These are phyloP conservation scores for Ramularia collo-cygni DNA, from an alignment of 2,329 filamentous ascomycete species.

Conservation along the genomic window DNA sequence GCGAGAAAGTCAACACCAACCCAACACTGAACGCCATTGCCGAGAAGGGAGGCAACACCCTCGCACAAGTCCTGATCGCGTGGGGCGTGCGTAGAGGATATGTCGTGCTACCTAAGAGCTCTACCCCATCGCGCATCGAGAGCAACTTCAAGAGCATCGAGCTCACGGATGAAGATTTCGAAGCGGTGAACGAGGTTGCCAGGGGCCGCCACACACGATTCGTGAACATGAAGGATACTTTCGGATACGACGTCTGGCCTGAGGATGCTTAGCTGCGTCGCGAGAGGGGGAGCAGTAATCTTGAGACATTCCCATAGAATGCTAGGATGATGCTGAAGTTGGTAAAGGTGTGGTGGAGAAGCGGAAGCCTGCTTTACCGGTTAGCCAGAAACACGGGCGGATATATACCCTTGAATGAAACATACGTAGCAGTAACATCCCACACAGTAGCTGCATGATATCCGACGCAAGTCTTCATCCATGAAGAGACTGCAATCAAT, in stretches of 20 bases:
- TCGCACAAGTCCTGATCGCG: slow-evolving; percentile 56
- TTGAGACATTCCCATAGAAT: too few species aligned
- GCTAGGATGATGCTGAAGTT: too few species aligned
- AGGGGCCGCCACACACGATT: slow-evolving; percentile 62
- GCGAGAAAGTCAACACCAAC: slow-evolving; percentile 59
- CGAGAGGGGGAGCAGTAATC: too few species aligned
- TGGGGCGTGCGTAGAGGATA: slow-evolving; percentile 63
- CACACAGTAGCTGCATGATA: too few species aligned
- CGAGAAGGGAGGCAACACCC: slow-evolving; percentile 49
- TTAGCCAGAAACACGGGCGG: too few species aligned
- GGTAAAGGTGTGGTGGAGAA: too few species aligned
- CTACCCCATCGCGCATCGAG: slow-evolving; percentile 58
- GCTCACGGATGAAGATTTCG: slow-evolving; percentile 49
- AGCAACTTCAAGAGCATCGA: slow-evolving; percentile 61
- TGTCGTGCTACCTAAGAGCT: slow-evolving; percentile 63
- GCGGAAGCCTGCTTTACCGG: too few species aligned
- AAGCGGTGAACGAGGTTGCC: slow-evolving; percentile 57
- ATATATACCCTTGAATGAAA: too few species aligned
- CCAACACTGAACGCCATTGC: slow-evolving; percentile 53
- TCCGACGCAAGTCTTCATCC: too few species aligned
- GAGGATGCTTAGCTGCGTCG: slow-evolving; percentile 26
- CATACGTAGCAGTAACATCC: too few species aligned
- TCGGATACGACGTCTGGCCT: slow-evolving; percentile 61
- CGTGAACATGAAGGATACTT: slow-evolving; percentile 77
- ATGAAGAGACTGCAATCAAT: too few species aligned